Base-by-base conservation (phyloP, 2,329 filamentous ascomycete species). In the Colletotrichum lentis region DNA sequence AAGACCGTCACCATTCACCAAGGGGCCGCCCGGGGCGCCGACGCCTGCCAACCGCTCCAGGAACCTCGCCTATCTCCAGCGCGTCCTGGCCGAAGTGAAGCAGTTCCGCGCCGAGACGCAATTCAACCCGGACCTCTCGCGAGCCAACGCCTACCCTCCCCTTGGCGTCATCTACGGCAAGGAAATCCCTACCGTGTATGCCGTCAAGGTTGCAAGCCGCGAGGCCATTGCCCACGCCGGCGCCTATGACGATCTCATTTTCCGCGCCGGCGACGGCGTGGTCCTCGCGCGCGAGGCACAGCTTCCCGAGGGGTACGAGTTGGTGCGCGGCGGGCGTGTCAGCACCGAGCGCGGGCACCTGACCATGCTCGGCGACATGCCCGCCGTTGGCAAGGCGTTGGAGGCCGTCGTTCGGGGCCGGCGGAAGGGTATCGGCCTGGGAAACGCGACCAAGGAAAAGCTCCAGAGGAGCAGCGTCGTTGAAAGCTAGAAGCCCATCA, bases 201-300 rank as follows among this genome's bases (percentile, higher is more conserved):
- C 91, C 0, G 93, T 92, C 0, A 89, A 90, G 52, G 93, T 98
- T 0, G 81, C 86, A 16, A 88, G 88, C 2, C 83, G 86, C 3
- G 93, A 95, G 62, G 89, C 86, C 0, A 97, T 97, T 72, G 86
- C 88, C 57, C 88, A 88, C 69, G 82, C 88, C 0, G 93, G 96
- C 77, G 90, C 88, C 0, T 97, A 97, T 76, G 93, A 97, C 71
- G 90, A 96, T 73, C 83, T 98, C 2, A 87, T 93, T 0, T 97
- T 97, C 79, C 91, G 91, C 0, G 90, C 90, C 24, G 94, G 94
- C 2, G 94, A 98, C 76, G 95, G 94, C 0, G 94, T 98, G 0
- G 93, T 95, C 62, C 84, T 97, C 7, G 92, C 94, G 0, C 88
- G 88, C 58, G 92, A 95, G 69, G 91, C 94, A 0, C 95, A 96